Conservation (phyloP, 83 land plant genomes). For the Picea abies region DNA sequence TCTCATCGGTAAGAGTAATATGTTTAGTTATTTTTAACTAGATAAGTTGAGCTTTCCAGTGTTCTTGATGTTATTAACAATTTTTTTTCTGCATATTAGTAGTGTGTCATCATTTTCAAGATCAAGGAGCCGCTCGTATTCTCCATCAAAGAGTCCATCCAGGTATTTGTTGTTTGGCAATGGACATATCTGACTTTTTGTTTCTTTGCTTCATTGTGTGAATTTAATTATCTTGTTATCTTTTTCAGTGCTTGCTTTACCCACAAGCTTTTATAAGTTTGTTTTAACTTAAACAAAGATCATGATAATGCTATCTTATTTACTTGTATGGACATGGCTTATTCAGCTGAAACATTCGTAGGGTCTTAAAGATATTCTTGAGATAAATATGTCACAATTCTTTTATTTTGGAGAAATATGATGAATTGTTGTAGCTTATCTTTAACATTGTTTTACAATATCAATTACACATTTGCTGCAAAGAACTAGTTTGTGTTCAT, state of each 20-base stretch:
- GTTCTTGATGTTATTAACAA: background rate
- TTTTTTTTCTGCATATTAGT: background rate
- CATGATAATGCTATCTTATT: background rate
- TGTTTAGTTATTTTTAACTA: background rate
- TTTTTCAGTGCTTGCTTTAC: too few species aligned
- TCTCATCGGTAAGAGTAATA: conserved; percentile 28
- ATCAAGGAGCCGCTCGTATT: conserved; percentile 39
- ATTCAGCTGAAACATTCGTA: background rate
- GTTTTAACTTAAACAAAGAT: too few species aligned
- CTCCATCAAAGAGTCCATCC: conserved; percentile 42
- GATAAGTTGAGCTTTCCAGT: background rate
- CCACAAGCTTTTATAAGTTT: too few species aligned
- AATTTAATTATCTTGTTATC: background rate
- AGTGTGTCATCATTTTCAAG: conserved; percentile 13
- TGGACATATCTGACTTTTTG: background rate
- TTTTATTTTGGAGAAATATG: background rate
- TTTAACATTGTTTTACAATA: background rate
- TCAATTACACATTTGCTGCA: too few species aligned
- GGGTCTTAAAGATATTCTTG: background rate
- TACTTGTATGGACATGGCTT: background rate
- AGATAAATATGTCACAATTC: background rate
- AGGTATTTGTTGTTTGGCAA: conserved; percentile 25
- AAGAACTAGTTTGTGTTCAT: background rate
- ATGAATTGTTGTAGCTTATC: background rate
- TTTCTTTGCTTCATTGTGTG: background rate